Evolutionary conservation across 495 filamentous ascomycete genomes (phyloP), one percentile per base, ranked within the genome.

Genomic region (Penicillium lagena): DNA sequence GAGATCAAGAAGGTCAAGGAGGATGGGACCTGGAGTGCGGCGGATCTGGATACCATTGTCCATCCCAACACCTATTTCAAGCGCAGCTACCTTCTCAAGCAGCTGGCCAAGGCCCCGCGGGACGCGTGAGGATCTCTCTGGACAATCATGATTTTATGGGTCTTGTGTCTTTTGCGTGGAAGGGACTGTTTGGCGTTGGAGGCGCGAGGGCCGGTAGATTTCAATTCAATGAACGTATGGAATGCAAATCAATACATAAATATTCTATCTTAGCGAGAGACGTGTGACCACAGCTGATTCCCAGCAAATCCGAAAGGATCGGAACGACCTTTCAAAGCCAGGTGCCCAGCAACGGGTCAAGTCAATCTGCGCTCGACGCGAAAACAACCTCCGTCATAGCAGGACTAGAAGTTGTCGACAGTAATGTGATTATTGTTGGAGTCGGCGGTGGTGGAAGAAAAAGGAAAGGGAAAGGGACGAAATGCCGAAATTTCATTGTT

Each of bases 21-120:
- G 30, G 76, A 81, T 31, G 80, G 81, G 7, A 70, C 80, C 29
- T 90, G 88, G 87, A 78, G 78, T 28, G 74, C 82, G n/a, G 73
- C 78, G 6, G 85, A 94, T 57, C 73, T 94, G 30, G 93, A 96
- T 67, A 97, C 90, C 2, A 96, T 99, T 52, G 84, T 95, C 13
- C 94, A 99, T 63, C 94, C 94, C 9, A 99, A 99, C 63, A 89
- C 89, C 43, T 99, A 96, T 64, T 97, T 97, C 66, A 91, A 93
- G 73, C 77, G 90, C 49, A 91, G 88, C 58, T 97, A 87, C 63
- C 53, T 94, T 53, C 64, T 97, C 37, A 95, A 87, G 76, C 82
- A 89, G 35, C 50, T 62, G 35, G 55, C 58, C 10, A 68, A 66
- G 35, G 48, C 66, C 13, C 52, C 62, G 29, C 58, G 46, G 42